Evolutionary conservation across 2,329 filamentous ascomycete genomes (phyloP).

Genomic region (Hirsutella rhossiliensis): DNA sequence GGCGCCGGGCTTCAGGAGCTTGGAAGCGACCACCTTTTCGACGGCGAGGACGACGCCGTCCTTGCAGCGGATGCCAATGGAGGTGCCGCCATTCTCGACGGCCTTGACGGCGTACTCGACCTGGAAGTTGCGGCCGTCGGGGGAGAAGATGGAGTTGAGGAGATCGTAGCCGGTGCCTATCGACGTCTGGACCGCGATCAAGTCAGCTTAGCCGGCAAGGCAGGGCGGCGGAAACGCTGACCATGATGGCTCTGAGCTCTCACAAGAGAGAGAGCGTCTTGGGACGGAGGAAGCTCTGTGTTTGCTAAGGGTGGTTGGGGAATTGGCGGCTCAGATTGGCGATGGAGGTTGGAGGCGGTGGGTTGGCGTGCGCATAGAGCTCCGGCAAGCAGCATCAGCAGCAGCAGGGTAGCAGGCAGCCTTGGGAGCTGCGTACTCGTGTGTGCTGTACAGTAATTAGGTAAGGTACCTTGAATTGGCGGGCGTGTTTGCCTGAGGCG

Average conservation of each 20-base stretch:
- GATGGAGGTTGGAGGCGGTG: no score
- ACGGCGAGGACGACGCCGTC: slow-evolving; percentile 92
- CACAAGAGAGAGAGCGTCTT: background rate
- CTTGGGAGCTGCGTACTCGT: slow-evolving; percentile 27
- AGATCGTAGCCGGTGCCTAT: slow-evolving; percentile 99
- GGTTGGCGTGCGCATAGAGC: no score
- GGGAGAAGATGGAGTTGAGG: slow-evolving; percentile 98
- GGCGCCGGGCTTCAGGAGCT: slow-evolving; percentile 85
- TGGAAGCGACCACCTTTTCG: slow-evolving; percentile 93
- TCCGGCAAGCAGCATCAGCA: no score
- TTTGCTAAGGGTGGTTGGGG: no score
- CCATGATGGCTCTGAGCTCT: slow-evolving; percentile 7
- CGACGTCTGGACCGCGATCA: slow-evolving; percentile 59
- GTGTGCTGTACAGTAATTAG: slow-evolving; percentile 8
- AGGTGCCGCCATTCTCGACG: slow-evolving; percentile 94
- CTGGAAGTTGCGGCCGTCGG: slow-evolving; percentile 97
- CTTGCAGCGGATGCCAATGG: slow-evolving; percentile 92
- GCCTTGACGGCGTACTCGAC: slow-evolving; percentile 98
- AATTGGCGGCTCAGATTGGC: background rate
- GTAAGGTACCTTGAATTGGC: slow-evolving; percentile 12
- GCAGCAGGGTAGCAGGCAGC: slow-evolving; percentile 22
- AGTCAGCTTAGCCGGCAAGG: slow-evolving; percentile 2
- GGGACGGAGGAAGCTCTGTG: background rate
- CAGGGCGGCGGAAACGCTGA: slow-evolving; percentile 1
- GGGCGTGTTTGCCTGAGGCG: slow-evolving; percentile 18